Percentiles rank a stretch among this genome's conserved stretches.
These are phyloP conservation scores for Leptomonas pyrrhocoris DNA, from an alignment of 208 protist genomes.

Conservation along the genomic window DNA sequence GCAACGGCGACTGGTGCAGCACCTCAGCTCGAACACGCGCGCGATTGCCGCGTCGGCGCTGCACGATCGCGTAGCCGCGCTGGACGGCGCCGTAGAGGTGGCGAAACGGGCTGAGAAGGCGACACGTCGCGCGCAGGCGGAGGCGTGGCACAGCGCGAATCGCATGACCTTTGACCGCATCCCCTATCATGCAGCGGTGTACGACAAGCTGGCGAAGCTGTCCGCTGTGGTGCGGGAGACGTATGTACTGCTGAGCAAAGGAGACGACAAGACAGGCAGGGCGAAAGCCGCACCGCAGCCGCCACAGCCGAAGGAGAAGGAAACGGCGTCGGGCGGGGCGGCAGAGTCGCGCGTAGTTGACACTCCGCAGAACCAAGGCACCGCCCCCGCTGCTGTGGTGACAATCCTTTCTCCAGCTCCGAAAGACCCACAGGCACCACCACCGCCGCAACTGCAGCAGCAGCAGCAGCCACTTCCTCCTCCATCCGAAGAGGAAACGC, in stretches of 20 bases:
- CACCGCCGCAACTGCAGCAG: background rate
- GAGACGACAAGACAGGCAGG: background rate
- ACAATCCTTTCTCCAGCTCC: too few species aligned
- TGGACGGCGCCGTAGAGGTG: constrained; percentile 26
- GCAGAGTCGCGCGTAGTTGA: too few species aligned
- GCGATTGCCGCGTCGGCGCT: constrained; percentile 58
- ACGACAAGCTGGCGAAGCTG: constrained; percentile 53
- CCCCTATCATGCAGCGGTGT: constrained; percentile 69
- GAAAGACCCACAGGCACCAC: background rate
- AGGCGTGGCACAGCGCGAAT: constrained; percentile 53
- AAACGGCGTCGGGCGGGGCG: constrained; percentile 13
- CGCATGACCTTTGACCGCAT: constrained; percentile 47
- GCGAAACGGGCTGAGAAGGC: constrained; percentile 18
- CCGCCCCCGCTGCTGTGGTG: too few species aligned
- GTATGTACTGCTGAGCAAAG: constrained; percentile 24
- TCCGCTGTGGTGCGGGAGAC: constrained; percentile 52
- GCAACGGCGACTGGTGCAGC: constrained; percentile 52
- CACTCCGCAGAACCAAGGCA: too few species aligned
- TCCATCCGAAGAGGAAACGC: too few species aligned
- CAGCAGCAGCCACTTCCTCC: background rate
- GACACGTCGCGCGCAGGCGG: constrained; percentile 25
- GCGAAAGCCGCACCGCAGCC: background rate
- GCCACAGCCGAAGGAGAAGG: background rate
- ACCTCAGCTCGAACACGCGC: constrained; percentile 27
- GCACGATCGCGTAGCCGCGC: constrained; percentile 27